phyloP scores from a whole-genome alignment of 139 green algal species.

The Chlorella sp. region DNA sequence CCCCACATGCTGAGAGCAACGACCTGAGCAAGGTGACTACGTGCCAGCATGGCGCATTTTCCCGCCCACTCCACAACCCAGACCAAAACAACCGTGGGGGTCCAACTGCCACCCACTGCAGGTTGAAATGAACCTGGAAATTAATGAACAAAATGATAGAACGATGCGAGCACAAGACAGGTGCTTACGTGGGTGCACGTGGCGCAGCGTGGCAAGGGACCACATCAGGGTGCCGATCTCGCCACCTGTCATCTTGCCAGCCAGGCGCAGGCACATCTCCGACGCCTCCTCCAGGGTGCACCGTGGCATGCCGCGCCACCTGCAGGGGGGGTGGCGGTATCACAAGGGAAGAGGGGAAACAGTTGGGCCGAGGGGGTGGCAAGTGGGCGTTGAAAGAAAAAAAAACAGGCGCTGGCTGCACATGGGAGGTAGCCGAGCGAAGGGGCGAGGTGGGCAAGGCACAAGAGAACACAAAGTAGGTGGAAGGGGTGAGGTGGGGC shows the following conservation, averaged over 20 bases:
- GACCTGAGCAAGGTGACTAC: too few species aligned
- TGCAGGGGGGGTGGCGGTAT: neutral
- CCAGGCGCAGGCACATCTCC: neutral
- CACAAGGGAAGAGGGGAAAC: neutral
- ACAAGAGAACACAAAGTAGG: too few species aligned
- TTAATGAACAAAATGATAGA: neutral
- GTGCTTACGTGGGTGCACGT: slow-evolving; percentile 20
- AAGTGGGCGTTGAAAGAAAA: too few species aligned
- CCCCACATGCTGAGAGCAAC: too few species aligned
- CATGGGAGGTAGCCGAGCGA: too few species aligned
- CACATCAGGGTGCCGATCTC: slow-evolving; percentile 17
- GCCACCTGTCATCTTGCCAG: neutral
- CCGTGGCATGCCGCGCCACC: neutral
- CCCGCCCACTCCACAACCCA: neutral
- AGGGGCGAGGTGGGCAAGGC: too few species aligned
- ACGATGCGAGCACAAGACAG: neutral
- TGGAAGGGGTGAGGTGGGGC: too few species aligned
- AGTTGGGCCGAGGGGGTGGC: too few species aligned
- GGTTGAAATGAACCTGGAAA: neutral
- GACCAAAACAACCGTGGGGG: neutral
- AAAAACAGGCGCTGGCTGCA: neutral
- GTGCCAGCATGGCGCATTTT: too few species aligned
- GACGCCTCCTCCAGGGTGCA: slow-evolving; percentile 18
- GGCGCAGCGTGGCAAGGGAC: slow-evolving; percentile 2
- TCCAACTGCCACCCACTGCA: neutral